Percentiles rank a stretch among this genome's conserved stretches.
Conservation (phyloP, 345 rosid genomes). For the Arabis hirsuta region DNA sequence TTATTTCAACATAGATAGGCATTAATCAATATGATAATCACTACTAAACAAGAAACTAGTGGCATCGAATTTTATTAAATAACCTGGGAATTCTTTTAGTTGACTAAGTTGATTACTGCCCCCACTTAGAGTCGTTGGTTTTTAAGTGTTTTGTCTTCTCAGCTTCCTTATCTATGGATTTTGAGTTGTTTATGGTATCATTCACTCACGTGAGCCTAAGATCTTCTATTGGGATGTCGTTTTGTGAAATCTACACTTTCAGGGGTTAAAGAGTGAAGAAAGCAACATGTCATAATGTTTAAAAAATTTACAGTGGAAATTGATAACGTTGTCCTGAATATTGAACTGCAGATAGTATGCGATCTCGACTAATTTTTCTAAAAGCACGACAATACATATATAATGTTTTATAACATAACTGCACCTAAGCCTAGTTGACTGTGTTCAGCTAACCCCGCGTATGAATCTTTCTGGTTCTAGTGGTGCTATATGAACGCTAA, state of each 20-base stretch:
- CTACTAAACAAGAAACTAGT: slow-evolving; percentile 32
- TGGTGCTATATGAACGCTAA: slow-evolving; percentile 49
- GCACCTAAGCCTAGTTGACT: slow-evolving; percentile 36
- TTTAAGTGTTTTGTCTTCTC: slow-evolving; percentile 48
- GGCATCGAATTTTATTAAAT: slow-evolving; percentile 11
- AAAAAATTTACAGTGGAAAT: slow-evolving; percentile 41
- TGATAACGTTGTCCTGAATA: slow-evolving; percentile 28
- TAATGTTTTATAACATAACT: slow-evolving; percentile 21
- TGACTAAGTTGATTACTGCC: slow-evolving; percentile 44
- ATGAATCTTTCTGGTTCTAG: slow-evolving; percentile 63
- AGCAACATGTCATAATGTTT: slow-evolving; percentile 37
- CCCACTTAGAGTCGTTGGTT: slow-evolving; percentile 25
- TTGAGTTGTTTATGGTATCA: slow-evolving; percentile 39
- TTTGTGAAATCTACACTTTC: slow-evolving; percentile 12
- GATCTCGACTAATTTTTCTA: slow-evolving; percentile 20
- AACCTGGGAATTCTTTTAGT: slow-evolving; percentile 15
- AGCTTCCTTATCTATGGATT: slow-evolving; percentile 36
- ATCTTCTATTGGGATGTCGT: slow-evolving; percentile 20
- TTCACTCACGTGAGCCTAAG: slow-evolving; percentile 28
- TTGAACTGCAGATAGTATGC: slow-evolving; percentile 30
- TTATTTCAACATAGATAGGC: slow-evolving; percentile 3
- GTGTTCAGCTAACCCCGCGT: slow-evolving; percentile 46
- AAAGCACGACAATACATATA: slow-evolving; percentile 24
- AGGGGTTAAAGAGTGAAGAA: slow-evolving; percentile 30
- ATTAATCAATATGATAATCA: slow-evolving; percentile 25